Conservation (phyloP, 768 basidiomycete species). For the Naganishia onofrii region DNA sequence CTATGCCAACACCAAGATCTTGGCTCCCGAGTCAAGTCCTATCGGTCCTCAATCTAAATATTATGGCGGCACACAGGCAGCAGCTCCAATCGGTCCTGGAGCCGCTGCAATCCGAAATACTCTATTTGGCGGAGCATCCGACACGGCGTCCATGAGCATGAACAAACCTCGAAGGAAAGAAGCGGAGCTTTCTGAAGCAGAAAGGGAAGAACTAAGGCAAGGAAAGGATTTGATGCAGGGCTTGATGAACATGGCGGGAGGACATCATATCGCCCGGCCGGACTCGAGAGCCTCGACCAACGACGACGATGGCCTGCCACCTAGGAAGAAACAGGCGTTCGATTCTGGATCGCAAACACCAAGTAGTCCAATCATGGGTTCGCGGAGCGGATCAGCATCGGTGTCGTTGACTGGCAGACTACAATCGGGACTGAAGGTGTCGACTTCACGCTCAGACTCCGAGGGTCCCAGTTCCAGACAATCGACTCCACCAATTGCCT, state of each 20-base stretch:
- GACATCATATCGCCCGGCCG: background rate
- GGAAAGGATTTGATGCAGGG: conserved; percentile 14
- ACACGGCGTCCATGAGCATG: conserved; percentile 4
- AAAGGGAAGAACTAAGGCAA: background rate
- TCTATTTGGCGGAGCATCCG: conserved; percentile 16
- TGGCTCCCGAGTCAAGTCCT: conserved; percentile 26
- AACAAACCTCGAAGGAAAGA: conserved; percentile 15
- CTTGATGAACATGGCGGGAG: conserved; percentile 20
- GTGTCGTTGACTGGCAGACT: background rate
- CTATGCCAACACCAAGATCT: conserved; percentile 1
- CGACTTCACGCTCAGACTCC: background rate
- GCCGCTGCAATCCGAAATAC: conserved; percentile 17
- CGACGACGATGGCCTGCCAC: conserved; percentile 11
- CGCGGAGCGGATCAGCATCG: conserved; percentile 12
- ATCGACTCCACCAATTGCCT: background rate
- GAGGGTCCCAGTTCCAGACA: background rate
- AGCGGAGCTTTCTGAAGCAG: background rate
- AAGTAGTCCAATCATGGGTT: conserved; percentile 14
- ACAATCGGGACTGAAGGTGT: conserved; percentile 6
- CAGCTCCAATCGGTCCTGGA: background rate
- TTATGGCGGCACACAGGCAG: background rate
- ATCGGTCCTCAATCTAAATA: conserved; percentile 25
- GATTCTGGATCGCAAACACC: conserved; percentile 10
- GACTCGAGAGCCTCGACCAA: conserved; percentile 19
- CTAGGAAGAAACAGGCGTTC: conserved; percentile 14